phyloP scores from a whole-genome alignment of 1,139 yeast species.

The Saccharomyces pastorianus region DNA sequence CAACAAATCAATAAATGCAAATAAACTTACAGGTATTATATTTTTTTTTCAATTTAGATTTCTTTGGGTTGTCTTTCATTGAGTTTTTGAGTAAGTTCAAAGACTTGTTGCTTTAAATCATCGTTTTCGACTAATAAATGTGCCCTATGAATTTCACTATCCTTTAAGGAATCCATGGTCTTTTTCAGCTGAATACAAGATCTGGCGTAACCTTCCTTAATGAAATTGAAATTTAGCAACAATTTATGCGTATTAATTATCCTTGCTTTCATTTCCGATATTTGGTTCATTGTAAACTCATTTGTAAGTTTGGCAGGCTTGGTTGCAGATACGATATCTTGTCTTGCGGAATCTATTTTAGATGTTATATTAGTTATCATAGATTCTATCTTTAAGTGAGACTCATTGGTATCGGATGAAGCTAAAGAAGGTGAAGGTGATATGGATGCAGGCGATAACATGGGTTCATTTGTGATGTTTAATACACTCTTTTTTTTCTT shows the following conservation, averaged over 20 bases:
- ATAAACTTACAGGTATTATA: not conserved
- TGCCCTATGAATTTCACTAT: constrained; percentile 33
- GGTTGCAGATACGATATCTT: constrained; percentile 2
- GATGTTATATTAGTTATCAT: constrained; percentile 3
- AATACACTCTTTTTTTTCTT: constrained; percentile 1
- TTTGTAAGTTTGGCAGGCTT: constrained; percentile 10
- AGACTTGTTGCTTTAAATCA: constrained; percentile 15
- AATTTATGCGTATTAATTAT: constrained; percentile 30
- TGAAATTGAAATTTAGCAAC: constrained; percentile 26
- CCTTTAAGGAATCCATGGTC: constrained; percentile 29
- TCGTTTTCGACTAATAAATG: constrained; percentile 28
- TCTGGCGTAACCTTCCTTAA: constrained; percentile 30
- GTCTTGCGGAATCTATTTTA: constrained; percentile 2
- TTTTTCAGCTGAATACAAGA: constrained; percentile 31
- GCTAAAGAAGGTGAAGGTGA: constrained; percentile 12
- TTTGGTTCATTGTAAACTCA: constrained; percentile 19
- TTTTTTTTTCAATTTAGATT: not conserved
- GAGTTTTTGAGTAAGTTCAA: not conserved
- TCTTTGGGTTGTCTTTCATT: not conserved
- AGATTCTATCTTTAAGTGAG: constrained; percentile 3
- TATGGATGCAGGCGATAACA: constrained; percentile 17
- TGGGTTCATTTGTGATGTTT: constrained; percentile 4
- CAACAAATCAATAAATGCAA: not conserved
- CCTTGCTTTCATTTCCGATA: constrained; percentile 26
- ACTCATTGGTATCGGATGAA: constrained; percentile 2